These are phyloP conservation scores for Talaromyces nanjingensis DNA, from an alignment of 495 filamentous ascomycete genomes.

Conservation along the genomic window DNA sequence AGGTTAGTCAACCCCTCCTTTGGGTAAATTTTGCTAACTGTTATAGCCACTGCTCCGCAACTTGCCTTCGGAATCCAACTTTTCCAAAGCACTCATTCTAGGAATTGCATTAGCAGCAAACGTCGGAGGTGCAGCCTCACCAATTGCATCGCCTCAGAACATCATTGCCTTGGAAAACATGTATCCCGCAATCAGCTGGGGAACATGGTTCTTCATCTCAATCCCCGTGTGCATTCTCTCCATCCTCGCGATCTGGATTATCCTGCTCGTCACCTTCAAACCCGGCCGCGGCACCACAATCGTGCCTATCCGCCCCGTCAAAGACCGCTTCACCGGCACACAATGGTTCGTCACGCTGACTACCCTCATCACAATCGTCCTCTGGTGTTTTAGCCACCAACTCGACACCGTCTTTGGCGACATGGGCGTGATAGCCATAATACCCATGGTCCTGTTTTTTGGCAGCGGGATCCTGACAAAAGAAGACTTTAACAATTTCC, in stretches of 20 bases:
- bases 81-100: conserved; percentile 91
- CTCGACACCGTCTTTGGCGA: conserved; percentile 85
- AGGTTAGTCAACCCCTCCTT: conserved; percentile 41
- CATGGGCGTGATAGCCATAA: conserved; percentile 97
- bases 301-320: conserved; percentile 81
- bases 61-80: conserved; percentile 77
- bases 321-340: conserved; percentile 77
- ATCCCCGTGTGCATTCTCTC: conserved; percentile 89
- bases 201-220: conserved; percentile 92
- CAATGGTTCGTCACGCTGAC: conserved; percentile 89
- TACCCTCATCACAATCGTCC: conserved; percentile 76
- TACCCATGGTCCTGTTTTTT: conserved; percentile 93
- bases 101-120: conserved; percentile 94
- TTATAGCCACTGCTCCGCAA: conserved; percentile 86
- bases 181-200: conserved; percentile 83
- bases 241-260: conserved; percentile 80
- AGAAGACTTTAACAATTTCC: conserved; percentile 99
- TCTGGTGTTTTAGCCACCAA: conserved; percentile 91
- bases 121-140: conserved; percentile 91
- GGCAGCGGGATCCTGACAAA: conserved; percentile 96
- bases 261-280: conserved; percentile 78
- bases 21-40: conserved; percentile 11
- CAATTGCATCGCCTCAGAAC: conserved; percentile 95
- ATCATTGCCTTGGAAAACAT: conserved; percentile 95
- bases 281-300: conserved; percentile 82